Conservation (phyloP, 352 stramenopile species). For the Pseudoperonospora humuli region DNA sequence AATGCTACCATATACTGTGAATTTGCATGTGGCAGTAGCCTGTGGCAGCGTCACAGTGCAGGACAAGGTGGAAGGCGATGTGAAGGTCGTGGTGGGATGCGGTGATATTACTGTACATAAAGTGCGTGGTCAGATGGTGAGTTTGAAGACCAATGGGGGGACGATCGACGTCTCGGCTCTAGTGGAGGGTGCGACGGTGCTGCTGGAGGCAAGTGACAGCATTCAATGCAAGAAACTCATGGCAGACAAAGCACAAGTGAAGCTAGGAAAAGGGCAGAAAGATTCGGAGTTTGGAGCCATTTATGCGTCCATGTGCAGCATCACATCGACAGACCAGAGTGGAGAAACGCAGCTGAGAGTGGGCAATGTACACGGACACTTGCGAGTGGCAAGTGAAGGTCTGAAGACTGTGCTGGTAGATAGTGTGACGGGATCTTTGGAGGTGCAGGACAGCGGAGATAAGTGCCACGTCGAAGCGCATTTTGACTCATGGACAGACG, state of each 20-base stretch:
- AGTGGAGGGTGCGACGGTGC: constrained; percentile 51
- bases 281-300: constrained; percentile 60
- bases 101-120: constrained; percentile 60
- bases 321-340: constrained; percentile 32
- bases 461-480: constrained; percentile 49
- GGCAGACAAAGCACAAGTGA: constrained; percentile 40
- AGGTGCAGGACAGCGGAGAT: constrained; percentile 63
- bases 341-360: constrained; percentile 28
- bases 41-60: constrained; percentile 35
- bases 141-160: constrained; percentile 58
- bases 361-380: constrained; percentile 64
- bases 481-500: constrained; percentile 60
- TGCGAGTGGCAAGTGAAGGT: constrained; percentile 45
- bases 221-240: constrained; percentile 64
- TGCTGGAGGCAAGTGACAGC: constrained; percentile 27
- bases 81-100: constrained; percentile 48
- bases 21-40: constrained; percentile 43
- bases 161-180: constrained; percentile 35
- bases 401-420: constrained; percentile 42
- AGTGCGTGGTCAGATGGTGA: constrained; percentile 45
- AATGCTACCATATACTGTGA: constrained; percentile 30
- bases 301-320: constrained; percentile 46
- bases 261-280: constrained; percentile 32
- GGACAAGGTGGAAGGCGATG: constrained; percentile 70
- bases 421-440: constrained; percentile 58